Percentiles rank a stretch among this genome's conserved stretches.
Evolutionary conservation across 441 rosid species (phyloP).

Genomic region (Pelargonium myrrhifolium): DNA sequence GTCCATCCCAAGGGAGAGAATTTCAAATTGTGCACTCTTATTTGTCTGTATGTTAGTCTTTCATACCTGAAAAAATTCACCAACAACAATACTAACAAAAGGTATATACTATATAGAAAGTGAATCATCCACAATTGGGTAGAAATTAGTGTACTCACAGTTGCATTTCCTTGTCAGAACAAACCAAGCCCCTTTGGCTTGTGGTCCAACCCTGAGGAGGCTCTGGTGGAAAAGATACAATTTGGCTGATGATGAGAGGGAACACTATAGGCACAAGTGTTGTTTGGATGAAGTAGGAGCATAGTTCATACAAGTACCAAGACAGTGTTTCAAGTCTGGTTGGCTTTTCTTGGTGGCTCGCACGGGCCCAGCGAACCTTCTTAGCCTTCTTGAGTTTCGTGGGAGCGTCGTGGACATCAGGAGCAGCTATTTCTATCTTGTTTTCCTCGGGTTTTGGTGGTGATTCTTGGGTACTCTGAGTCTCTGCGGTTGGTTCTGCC

Average conservation of each 20-base stretch:
- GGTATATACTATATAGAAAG: not conserved
- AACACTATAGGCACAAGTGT: constrained; percentile 42
- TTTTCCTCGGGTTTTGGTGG: not conserved
- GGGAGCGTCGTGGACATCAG: constrained; percentile 20
- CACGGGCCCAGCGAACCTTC: constrained; percentile 15
- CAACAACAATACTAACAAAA: not conserved
- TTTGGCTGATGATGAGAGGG: constrained; percentile 45
- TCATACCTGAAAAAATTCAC: constrained; percentile 34
- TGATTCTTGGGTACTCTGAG: not conserved
- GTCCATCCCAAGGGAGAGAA: constrained; percentile 53
- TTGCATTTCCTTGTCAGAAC: constrained; percentile 26
- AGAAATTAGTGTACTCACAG: constrained; percentile 27
- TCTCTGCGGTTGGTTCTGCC: not conserved
- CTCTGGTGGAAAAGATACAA: constrained; percentile 18
- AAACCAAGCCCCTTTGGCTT: constrained; percentile 24
- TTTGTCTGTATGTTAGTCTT: constrained; percentile 21
- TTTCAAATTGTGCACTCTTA: constrained; percentile 21
- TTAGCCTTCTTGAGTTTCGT: constrained; percentile 26
- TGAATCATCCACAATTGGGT: too few species aligned
- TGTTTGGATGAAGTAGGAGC: constrained; percentile 43
- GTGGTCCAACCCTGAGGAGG: constrained; percentile 27
- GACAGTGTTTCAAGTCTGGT: constrained; percentile 31
- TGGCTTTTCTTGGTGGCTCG: constrained; percentile 26
- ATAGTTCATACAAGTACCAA: constrained; percentile 46
- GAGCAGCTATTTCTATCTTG: not conserved